These are phyloP conservation scores for Globisporangium ultimum DNA, from an alignment of 352 stramenopile genomes.

Conservation along the genomic window DNA sequence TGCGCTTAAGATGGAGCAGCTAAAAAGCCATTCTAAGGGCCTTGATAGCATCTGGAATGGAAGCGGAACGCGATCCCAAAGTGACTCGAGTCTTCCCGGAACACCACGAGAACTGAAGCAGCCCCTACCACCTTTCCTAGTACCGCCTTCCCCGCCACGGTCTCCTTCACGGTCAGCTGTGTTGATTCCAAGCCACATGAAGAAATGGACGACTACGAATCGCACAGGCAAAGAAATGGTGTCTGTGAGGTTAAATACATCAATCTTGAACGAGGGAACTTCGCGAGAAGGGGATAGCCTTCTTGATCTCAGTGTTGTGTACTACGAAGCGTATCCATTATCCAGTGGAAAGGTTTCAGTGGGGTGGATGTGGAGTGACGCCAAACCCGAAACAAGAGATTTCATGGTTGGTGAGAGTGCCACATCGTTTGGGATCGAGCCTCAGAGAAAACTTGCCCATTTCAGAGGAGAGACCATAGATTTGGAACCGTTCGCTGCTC, in stretches of 20 bases:
- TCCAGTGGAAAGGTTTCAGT: conserved; percentile 49
- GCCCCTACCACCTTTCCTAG: conserved; percentile 10
- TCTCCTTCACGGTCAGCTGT: conserved; percentile 30
- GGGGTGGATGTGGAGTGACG: conserved; percentile 36
- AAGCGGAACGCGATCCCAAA: background rate
- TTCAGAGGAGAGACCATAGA: conserved; percentile 20
- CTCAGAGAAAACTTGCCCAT: conserved; percentile 28
- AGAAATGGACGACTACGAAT: conserved; percentile 59
- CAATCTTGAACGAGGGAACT: conserved; percentile 8
- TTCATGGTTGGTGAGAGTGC: conserved; percentile 36
- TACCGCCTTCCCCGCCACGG: conserved; percentile 27
- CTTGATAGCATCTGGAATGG: conserved; percentile 28
- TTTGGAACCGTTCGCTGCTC: conserved; percentile 17
- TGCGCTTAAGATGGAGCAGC: conserved; percentile 44
- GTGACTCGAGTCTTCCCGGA: conserved; percentile 14
- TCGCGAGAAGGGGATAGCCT: background rate
- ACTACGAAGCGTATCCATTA: conserved; percentile 53
- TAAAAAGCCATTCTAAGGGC: conserved; percentile 46
- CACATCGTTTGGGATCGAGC: conserved; percentile 43
- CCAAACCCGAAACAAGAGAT: conserved; percentile 9
- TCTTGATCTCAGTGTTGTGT: conserved; percentile 20
- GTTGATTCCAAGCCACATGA: conserved; percentile 28
- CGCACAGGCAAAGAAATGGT: conserved; percentile 37
- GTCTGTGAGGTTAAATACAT: conserved; percentile 32
- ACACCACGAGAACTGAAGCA: conserved; percentile 18